Conservation (phyloP, 306 rosid genomes). For the Prunus armeniaca region DNA sequence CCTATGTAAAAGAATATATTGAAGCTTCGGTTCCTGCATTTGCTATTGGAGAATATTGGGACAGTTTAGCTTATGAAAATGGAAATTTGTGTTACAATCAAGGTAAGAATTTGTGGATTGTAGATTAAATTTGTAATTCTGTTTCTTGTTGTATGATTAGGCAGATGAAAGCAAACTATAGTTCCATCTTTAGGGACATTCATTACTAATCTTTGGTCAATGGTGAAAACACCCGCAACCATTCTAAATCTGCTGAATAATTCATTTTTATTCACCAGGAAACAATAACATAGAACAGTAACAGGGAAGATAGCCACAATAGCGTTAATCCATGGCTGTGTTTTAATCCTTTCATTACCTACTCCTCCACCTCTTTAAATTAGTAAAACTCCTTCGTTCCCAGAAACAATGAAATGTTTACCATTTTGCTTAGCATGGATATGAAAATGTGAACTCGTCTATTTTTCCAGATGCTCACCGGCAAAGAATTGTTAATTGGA, state of each 20-base stretch:
- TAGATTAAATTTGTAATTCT: slow-evolving; percentile 13
- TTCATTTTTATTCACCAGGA: background rate
- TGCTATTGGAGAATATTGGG: slow-evolving; percentile 89
- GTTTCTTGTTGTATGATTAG: background rate
- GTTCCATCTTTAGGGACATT: background rate
- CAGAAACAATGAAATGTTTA: background rate
- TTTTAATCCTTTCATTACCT: background rate
- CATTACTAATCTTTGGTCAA: background rate
- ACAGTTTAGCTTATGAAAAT: slow-evolving; percentile 61
- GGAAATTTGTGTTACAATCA: slow-evolving; percentile 67
- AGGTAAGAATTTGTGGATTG: slow-evolving; percentile 41
- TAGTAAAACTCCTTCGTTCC: background rate
- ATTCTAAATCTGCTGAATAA: background rate
- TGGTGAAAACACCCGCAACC: background rate
- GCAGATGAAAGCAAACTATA: background rate
- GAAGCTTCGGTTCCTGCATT: slow-evolving; percentile 65
- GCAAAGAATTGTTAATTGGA: slow-evolving; percentile 74
- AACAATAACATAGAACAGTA: background rate
- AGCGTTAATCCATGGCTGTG: background rate
- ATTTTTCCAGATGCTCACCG: slow-evolving; percentile 61
- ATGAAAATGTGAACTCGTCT: slow-evolving; percentile 20
- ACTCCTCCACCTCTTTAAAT: background rate
- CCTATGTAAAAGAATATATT: slow-evolving; percentile 66
- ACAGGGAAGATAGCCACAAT: background rate
- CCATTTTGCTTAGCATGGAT: background rate